A percentile compares a stretch with the other conserved stretches of the same genome.
phyloP scores from a whole-genome alignment of 1,284 basidiomycete genomes.

The Lentinula novae-zelandiae region DNA sequence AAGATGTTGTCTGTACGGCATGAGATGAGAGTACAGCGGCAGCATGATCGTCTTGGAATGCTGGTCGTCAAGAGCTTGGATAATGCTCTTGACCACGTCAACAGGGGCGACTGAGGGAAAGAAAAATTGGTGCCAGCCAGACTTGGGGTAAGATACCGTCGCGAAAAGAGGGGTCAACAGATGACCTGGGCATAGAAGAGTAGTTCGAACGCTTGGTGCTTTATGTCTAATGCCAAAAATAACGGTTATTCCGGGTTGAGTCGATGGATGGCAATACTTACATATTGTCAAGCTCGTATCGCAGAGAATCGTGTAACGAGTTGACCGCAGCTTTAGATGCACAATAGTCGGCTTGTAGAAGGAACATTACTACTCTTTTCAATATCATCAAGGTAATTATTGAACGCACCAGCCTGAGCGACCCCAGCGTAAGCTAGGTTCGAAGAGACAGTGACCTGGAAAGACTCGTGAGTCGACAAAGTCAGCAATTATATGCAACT shows the following conservation, averaged over 20 bases:
- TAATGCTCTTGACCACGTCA: slow-evolving; percentile 76
- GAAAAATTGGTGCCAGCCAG: slow-evolving; percentile 62
- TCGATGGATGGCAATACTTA: slow-evolving; percentile 22
- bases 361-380: no score
- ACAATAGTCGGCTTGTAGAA: slow-evolving; percentile 66
- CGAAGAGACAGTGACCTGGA: slow-evolving; percentile 77
- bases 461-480: no score
- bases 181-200: slow-evolving; percentile 76
- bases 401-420: slow-evolving; percentile 73
- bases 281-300: slow-evolving; percentile 80
- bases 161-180: slow-evolving; percentile 75
- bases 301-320: slow-evolving; percentile 74
- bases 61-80: slow-evolving; percentile 73
- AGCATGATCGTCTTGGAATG: slow-evolving; percentile 68
- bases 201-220: slow-evolving; percentile 74
- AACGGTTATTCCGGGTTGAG: not conserved
- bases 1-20: slow-evolving; percentile 50
- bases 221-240: slow-evolving; percentile 50
- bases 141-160: slow-evolving; percentile 46
- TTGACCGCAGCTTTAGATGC: slow-evolving; percentile 85
- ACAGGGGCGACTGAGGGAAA: slow-evolving; percentile 72
- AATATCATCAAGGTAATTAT: not conserved
- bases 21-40: slow-evolving; percentile 70
- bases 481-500: slow-evolving; percentile 22
- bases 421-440: slow-evolving; percentile 73